phyloP scores from a whole-genome alignment of 164 flowering plant genomes.

The Stephania cephalantha region DNA sequence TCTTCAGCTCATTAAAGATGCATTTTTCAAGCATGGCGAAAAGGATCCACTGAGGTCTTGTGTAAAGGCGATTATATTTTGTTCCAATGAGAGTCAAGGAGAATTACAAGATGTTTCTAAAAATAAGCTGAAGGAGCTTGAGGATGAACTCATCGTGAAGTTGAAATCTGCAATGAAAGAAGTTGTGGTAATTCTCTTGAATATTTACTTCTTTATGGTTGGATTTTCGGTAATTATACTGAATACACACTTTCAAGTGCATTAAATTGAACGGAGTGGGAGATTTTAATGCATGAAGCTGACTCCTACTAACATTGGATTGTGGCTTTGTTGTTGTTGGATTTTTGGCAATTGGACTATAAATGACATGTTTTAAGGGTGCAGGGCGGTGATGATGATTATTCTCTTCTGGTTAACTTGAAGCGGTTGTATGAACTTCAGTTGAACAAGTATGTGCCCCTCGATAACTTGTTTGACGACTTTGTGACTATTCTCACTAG shows the following conservation, averaged over 20 bases:
- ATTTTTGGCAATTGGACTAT: conserved; percentile 1
- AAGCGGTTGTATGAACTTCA: conserved; percentile 94
- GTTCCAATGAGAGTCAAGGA: conserved; percentile 69
- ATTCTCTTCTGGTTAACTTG: conserved; percentile 82
- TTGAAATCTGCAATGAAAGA: conserved; percentile 74
- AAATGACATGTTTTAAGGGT: conserved; percentile 15
- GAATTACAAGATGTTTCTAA: conserved; percentile 84
- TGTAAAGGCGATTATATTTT: conserved; percentile 72
- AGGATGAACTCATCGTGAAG: conserved; percentile 71
- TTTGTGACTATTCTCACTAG: conserved; percentile 36
- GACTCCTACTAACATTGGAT: no score
- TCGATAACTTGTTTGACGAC: conserved; percentile 62
- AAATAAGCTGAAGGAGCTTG: conserved; percentile 71
- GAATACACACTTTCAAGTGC: no score
- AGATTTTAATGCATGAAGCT: no score
- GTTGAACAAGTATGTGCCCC: conserved; percentile 51
- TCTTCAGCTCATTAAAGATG: conserved; percentile 75
- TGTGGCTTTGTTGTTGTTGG: background rate
- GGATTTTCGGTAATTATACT: background rate
- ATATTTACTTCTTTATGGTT: background rate
- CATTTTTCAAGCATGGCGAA: conserved; percentile 94
- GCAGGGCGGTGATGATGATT: conserved; percentile 92
- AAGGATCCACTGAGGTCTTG: conserved; percentile 85
- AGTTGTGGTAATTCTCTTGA: conserved; percentile 43
- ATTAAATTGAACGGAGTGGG: no score